Evolutionary conservation across 2,329 filamentous ascomycete species (phyloP), one percentile per base, ranked within the genome.

Genomic region (Rhinocladiella mackenziei): DNA sequence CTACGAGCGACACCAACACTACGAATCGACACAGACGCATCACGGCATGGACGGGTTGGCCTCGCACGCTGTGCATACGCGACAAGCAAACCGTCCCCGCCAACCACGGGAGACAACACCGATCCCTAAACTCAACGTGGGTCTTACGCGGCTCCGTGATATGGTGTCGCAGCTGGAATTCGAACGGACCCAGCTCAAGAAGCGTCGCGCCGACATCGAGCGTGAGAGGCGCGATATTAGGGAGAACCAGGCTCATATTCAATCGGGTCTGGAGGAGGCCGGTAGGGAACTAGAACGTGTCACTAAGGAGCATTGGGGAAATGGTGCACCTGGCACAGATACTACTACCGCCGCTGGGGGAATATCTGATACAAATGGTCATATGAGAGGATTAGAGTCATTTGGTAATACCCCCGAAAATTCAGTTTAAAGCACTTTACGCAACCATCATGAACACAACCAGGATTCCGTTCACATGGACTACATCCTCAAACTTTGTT

Each of bases 11-110:
- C 81, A 82, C 45, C 86, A 84, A 2, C 89, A 87, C 0, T 97
- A 94, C 66, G 89, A 95, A 64, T 79, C 81, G 8, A 83, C 86
- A 3, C 91, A 97, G 68, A 89, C 86, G 6, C 78, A 84, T 14
- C 85, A 86, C 3, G 91, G 88, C n/a, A 84, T 92, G 69, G 89
- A 91, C 57, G 84, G 81, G 0, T 59, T 84, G 9, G 11, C 43
- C 23, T 23, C 42, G 11, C 45, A 52, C 42, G 34, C 32, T 3
- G 29, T 39, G 13, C 48, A 48, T 17, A 50, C 26, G 9, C 43
- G 43, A 4, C 50, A 49, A 15, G 37, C 45, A 11, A 45, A 38
- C 13, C 50, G 55, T 9, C 55, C 55, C 1, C 33, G 45, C 14
- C 53, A 52, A 25, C 55, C 55, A 18, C 34, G 50, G 8, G 49